Percentiles rank a stretch among this genome's conserved stretches.
Evolutionary conservation across 768 basidiomycete species (phyloP).

Genomic region (Psilocybe cubensis): DNA sequence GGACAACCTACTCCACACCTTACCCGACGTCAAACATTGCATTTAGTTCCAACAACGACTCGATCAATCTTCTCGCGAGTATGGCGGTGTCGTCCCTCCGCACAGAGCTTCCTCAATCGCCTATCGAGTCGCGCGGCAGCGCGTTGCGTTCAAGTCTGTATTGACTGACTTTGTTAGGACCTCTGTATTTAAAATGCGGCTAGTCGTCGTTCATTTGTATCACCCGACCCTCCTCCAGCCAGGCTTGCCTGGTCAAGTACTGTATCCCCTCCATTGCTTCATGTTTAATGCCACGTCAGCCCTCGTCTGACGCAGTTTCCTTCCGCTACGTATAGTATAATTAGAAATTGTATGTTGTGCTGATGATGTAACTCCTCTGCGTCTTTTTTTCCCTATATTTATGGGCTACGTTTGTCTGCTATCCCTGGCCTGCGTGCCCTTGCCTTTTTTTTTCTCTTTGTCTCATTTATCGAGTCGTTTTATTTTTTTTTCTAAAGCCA

Average conservation of each 20-base stretch:
- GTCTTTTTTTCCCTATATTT: slow-evolving; percentile 8
- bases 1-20: slow-evolving; percentile 10
- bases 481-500: neutral
- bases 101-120: slow-evolving; percentile 42
- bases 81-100: slow-evolving; percentile 50
- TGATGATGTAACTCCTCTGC: slow-evolving; percentile 8
- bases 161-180: neutral
- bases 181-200: neutral
- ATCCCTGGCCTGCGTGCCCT: neutral
- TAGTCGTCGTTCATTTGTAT: neutral
- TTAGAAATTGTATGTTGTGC: slow-evolving; percentile 5
- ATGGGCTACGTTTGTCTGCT: neutral
- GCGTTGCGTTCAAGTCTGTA: slow-evolving; percentile 14
- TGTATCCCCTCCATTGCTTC: slow-evolving; percentile 16
- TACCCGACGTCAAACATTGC: slow-evolving; percentile 7
- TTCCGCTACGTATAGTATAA: slow-evolving; percentile 8
- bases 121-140: slow-evolving; percentile 22
- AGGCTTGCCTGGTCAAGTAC: slow-evolving; percentile 6
- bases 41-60: slow-evolving; percentile 19
- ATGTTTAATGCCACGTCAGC: slow-evolving; percentile 13
- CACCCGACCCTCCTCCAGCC: neutral
- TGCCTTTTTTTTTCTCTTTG: neutral
- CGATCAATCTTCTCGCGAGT: slow-evolving; percentile 36
- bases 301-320: neutral
- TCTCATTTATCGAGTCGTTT: neutral